These are phyloP conservation scores for Aspergillus hiratsukae DNA, from an alignment of 2,329 filamentous ascomycete genomes.

Conservation along the genomic window DNA sequence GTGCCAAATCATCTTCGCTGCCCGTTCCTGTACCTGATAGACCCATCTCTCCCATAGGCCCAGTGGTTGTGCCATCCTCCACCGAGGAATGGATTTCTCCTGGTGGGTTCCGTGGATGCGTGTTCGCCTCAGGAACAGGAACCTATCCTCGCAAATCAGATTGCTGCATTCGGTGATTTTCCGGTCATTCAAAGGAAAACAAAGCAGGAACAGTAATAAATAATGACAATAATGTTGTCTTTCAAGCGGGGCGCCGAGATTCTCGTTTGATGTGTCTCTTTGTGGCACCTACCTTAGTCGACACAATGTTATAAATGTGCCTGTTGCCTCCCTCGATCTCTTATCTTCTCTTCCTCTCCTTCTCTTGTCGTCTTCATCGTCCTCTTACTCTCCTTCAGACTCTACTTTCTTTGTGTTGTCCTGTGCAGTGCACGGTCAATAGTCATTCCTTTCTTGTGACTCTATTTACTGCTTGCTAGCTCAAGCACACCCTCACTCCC, in stretches of 20 bases:
- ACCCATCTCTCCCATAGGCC: neutral
- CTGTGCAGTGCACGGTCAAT: constrained; percentile 33
- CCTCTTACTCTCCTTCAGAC: constrained; percentile 4
- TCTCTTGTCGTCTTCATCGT: constrained; percentile 2
- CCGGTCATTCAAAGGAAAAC: neutral
- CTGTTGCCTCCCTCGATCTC: neutral
- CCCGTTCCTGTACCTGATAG: neutral
- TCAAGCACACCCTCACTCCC: neutral
- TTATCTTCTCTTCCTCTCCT: neutral
- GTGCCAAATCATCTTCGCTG: neutral
- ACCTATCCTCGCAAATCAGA: neutral
- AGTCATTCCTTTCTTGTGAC: constrained; percentile 20
- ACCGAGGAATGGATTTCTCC: neutral
- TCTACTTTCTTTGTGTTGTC: constrained; percentile 14
- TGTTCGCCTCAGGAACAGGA: neutral
- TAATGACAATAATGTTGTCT: neutral
- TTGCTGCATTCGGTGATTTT: neutral
- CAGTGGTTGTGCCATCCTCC: neutral
- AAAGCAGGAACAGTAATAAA: neutral
- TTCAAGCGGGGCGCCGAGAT: neutral
- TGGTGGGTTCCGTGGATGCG: neutral
- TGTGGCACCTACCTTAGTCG: neutral
- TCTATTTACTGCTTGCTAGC: neutral
- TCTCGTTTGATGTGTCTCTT: neutral
- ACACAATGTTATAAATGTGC: neutral